A percentile compares a stretch with the other conserved stretches of the same genome.
Conservation (phyloP, 164 flowering plant species). For the Chimonanthus praecox region DNA sequence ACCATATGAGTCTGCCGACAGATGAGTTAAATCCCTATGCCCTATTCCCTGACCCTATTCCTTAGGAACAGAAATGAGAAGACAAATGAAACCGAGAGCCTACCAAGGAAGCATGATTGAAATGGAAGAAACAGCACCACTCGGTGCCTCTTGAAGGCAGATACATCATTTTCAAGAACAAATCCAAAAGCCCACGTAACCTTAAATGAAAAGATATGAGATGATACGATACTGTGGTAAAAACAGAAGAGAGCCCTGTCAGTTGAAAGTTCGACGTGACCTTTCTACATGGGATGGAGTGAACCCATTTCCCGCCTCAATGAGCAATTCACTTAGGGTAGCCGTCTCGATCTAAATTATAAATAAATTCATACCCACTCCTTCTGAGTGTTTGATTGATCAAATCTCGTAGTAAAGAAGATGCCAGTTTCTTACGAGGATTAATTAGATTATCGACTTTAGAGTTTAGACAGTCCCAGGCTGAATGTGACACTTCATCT, state of each 20-base stretch:
- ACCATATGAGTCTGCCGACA: no score
- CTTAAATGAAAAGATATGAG: neutral
- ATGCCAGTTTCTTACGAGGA: no score
- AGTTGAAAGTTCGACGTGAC: neutral
- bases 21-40: no score
- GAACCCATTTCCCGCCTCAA: neutral
- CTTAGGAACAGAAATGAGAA: neutral
- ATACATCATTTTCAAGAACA: neutral
- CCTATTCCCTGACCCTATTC: no score
- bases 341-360: no score
- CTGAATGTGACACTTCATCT: no score
- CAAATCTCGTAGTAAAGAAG: no score
- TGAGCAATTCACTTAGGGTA: neutral
- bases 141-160: neutral
- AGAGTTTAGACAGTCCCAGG: no score
- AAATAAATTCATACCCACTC: no score
- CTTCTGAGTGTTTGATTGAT: no score
- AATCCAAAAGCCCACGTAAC: neutral
- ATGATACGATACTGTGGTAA: neutral
- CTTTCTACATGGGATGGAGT: neutral
- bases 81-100: neutral
- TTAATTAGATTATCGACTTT: no score
- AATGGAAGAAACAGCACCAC: neutral
- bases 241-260: neutral
- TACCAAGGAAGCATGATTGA: neutral